Percentiles rank a stretch among this genome's conserved stretches.
phyloP scores from a whole-genome alignment of 371 early-diverging fungal genomes.

The Syncephalastrum racemosum region DNA sequence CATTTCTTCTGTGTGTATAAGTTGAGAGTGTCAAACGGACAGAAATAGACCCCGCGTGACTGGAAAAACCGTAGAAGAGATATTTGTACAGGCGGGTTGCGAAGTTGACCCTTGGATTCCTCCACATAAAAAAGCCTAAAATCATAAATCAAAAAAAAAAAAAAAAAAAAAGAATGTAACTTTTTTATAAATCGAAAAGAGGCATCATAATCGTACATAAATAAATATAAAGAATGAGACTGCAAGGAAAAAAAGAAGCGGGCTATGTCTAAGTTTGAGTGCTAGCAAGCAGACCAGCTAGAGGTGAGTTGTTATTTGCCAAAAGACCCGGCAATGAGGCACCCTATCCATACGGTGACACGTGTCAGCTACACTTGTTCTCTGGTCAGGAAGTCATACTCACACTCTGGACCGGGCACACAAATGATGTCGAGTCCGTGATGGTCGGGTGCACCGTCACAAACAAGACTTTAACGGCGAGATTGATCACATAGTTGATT shows the following conservation, averaged over 20 bases:
- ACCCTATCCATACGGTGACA: neutral
- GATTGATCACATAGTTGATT: slow-evolving; percentile 41
- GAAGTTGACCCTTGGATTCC: too few species aligned
- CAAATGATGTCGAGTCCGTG: slow-evolving; percentile 15
- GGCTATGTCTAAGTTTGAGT: neutral
- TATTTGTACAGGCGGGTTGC: too few species aligned
- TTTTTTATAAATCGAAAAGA: too few species aligned
- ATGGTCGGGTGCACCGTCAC: slow-evolving; percentile 42
- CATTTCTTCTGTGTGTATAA: neutral
- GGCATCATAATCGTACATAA: neutral
- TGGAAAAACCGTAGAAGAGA: too few species aligned
- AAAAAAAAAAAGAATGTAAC: too few species aligned
- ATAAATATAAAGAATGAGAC: slow-evolving; percentile 6
- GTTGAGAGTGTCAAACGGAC: too few species aligned
- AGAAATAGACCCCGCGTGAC: too few species aligned
- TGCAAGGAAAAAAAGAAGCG: slow-evolving; percentile 5
- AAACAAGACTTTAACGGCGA: slow-evolving; percentile 41
- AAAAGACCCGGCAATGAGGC: neutral
- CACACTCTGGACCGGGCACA: slow-evolving; percentile 28
- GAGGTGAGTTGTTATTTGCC: neutral
- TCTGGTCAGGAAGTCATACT: neutral
- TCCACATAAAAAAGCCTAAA: too few species aligned
- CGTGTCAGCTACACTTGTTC: neutral
- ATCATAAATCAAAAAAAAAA: too few species aligned
- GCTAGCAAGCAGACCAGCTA: neutral